Evolutionary conservation across 805 yeast genomes (phyloP).

Genomic region (Pichia thaimueangensis): DNA sequence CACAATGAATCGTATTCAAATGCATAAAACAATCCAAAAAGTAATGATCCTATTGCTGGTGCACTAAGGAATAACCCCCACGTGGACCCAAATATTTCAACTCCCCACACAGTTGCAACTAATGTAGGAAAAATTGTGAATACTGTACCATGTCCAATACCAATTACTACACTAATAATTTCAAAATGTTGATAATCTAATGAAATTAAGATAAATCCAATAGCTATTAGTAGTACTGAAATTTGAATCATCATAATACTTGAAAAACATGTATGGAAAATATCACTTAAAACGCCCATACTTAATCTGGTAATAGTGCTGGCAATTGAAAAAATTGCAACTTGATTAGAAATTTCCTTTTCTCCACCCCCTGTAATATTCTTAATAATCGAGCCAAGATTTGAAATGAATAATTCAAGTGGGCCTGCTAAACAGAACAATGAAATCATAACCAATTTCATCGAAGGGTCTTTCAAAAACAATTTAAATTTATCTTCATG

Average conservation of each 20-base stretch:
- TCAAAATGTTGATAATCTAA: conserved; percentile 11
- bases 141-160: conserved; percentile 71
- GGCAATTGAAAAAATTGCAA: conserved; percentile 51
- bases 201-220: conserved; percentile 12
- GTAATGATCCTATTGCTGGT: conserved; percentile 75
- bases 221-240: not conserved
- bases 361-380: conserved; percentile 21
- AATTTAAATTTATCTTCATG: conserved; percentile 23
- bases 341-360: conserved; percentile 38
- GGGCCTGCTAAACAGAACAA: conserved; percentile 74
- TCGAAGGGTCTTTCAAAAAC: conserved; percentile 46
- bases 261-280: conserved; percentile 27
- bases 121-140: conserved; percentile 81
- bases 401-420: conserved; percentile 75
- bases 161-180: conserved; percentile 41
- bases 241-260: not conserved
- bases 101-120: conserved; percentile 78
- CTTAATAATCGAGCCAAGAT: conserved; percentile 61
- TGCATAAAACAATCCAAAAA: conserved; percentile 69
- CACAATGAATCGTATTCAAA: conserved; percentile 43
- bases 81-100: conserved; percentile 77
- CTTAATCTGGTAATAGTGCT: conserved; percentile 64
- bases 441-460: conserved; percentile 58
- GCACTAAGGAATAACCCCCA: conserved; percentile 89
- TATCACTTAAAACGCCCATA: conserved; percentile 63